Evolutionary conservation across 2,329 filamentous ascomycete genomes (phyloP).

Genomic region (Cordyceps pruinosa): DNA sequence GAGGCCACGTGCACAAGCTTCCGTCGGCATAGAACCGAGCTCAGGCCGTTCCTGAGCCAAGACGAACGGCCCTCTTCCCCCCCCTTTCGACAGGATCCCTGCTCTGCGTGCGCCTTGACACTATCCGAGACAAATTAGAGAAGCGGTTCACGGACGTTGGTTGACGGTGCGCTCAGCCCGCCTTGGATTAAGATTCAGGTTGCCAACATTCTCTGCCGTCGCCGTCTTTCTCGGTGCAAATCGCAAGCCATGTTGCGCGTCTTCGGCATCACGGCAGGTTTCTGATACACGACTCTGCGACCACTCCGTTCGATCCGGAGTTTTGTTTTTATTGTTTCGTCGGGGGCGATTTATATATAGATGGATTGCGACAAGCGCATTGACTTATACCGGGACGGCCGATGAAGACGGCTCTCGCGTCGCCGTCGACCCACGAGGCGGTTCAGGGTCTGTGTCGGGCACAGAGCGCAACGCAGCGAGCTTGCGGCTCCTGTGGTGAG

Average conservation of each 20-base stretch:
- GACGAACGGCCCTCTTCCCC: not conserved
- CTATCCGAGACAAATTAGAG: constrained; percentile 3
- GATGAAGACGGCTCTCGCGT: not conserved
- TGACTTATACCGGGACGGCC: no score
- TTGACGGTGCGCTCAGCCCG: constrained; percentile 7
- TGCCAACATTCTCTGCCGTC: not conserved
- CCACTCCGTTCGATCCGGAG: not conserved
- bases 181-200: constrained; percentile 7
- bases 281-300: not conserved
- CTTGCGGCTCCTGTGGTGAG: not conserved
- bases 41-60: not conserved
- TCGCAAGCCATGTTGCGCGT: not conserved
- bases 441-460: not conserved
- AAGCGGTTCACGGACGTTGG: constrained; percentile 9
- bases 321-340: not conserved
- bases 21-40: not conserved
- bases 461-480: not conserved
- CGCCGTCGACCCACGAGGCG: not conserved
- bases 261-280: not conserved
- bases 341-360: no score
- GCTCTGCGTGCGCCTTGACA: constrained; percentile 4
- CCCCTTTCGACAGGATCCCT: not conserved
- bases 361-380: not conserved
- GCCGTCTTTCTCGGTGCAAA: not conserved
- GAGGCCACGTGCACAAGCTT: not conserved